Percentiles rank a stretch among this genome's conserved stretches.
These are phyloP conservation scores for Leccinum pachyderme DNA, from an alignment of 1,284 basidiomycete genomes.

Conservation along the genomic window DNA sequence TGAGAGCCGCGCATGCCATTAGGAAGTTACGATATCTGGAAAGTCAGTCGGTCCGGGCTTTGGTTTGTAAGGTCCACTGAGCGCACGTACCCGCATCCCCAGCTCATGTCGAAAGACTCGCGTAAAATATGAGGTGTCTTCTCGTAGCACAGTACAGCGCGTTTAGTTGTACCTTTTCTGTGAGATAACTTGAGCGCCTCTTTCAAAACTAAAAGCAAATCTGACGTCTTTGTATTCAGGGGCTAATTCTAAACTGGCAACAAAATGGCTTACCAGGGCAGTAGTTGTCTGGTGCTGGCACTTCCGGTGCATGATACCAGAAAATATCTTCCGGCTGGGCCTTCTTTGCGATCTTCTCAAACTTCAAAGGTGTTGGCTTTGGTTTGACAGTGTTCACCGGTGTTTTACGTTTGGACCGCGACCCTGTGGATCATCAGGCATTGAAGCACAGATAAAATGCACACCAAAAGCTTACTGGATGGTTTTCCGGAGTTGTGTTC, in stretches of 20 bases:
- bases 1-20: slow-evolving; percentile 75
- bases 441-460: not conserved
- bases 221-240: slow-evolving; percentile 36
- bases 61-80: not conserved
- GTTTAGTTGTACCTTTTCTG: slow-evolving; percentile 47
- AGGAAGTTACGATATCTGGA: slow-evolving; percentile 85
- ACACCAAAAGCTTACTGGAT: slow-evolving; percentile 3
- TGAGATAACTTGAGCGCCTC: slow-evolving; percentile 54
- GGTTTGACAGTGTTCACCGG: not conserved
- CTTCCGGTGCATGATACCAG: slow-evolving; percentile 53
- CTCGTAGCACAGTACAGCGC: slow-evolving; percentile 67
- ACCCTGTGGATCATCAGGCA: slow-evolving; percentile 11
- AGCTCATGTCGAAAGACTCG: slow-evolving; percentile 58
- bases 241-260: slow-evolving; percentile 1
- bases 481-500: slow-evolving; percentile 31
- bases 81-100: slow-evolving; percentile 69
- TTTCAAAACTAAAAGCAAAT: slow-evolving; percentile 65
- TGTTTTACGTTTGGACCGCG: slow-evolving; percentile 6
- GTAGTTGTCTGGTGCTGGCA: slow-evolving; percentile 62
- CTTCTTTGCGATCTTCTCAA: slow-evolving; percentile 12
- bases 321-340: slow-evolving; percentile 47
- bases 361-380: slow-evolving; percentile 6
- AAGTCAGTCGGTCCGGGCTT: slow-evolving; percentile 1
- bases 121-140: slow-evolving; percentile 57
- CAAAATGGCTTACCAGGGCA: slow-evolving; percentile 58